Conservation (phyloP, 2,329 filamentous ascomycete genomes). For the Thelonectria discophora region DNA sequence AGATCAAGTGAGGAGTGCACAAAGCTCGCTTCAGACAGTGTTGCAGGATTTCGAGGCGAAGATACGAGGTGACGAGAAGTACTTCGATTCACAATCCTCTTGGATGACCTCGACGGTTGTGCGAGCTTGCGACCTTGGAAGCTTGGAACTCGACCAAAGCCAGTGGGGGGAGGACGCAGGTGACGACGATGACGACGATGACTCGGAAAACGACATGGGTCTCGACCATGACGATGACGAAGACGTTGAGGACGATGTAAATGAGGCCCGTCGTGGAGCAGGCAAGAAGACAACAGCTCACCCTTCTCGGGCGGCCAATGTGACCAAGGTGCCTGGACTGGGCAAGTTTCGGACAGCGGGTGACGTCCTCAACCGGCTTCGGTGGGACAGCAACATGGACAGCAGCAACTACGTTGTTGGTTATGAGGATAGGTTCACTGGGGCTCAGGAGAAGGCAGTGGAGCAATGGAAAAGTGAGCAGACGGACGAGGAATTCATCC, state of each 20-base stretch:
- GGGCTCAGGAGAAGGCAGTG: conserved; percentile 62
- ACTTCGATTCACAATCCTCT: conserved; percentile 58
- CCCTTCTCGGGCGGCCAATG: conserved; percentile 27
- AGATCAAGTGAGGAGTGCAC: conserved; percentile 54
- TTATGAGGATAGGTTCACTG: conserved; percentile 69
- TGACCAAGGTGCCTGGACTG: conserved; percentile 44
- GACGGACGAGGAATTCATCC: conserved; percentile 73
- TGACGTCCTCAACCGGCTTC: conserved; percentile 67
- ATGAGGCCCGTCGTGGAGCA: background rate
- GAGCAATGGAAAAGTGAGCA: conserved; percentile 68
- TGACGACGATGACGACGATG: conserved; percentile 51
- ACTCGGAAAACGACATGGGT: conserved; percentile 53
- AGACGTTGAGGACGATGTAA: conserved; percentile 42
- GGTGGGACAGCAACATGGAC: conserved; percentile 66
- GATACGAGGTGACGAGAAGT: conserved; percentile 55
- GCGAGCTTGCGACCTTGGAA: conserved; percentile 50
- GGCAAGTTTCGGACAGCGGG: conserved; percentile 64
- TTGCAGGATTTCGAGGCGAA: conserved; percentile 59
- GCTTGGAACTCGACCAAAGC: conserved; percentile 56
- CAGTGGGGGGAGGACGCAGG: conserved; percentile 55
- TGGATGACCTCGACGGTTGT: conserved; percentile 59
- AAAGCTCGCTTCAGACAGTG: conserved; percentile 54
- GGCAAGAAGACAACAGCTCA: conserved; percentile 21
- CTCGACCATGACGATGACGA: conserved; percentile 46
- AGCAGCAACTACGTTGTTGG: conserved; percentile 64